Evolutionary conservation across 2,329 filamentous ascomycete genomes (phyloP).

Genomic region (Aspergillus hortae): DNA sequence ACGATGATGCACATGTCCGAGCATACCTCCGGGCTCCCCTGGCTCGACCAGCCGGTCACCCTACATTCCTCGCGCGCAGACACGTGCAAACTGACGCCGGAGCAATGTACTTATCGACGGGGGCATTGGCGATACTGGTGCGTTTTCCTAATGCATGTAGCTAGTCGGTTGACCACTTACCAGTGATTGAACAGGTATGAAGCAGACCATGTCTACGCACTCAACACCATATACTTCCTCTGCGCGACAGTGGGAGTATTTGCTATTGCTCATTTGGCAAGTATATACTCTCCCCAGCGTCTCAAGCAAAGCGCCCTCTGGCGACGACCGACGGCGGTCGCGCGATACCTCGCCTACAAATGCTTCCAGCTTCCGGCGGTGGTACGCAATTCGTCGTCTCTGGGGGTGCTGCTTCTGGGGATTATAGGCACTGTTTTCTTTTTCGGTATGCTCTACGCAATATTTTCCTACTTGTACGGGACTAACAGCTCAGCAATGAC

Average conservation of each 20-base stretch:
- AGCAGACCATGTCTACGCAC: constrained; percentile 52
- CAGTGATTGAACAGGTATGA: constrained; percentile 43
- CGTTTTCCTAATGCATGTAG: neutral
- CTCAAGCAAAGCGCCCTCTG: constrained; percentile 25
- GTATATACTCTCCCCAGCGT: constrained; percentile 24
- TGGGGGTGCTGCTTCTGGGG: constrained; percentile 44
- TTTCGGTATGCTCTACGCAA: constrained; percentile 30
- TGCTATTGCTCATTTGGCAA: constrained; percentile 37
- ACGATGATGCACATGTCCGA: constrained; percentile 16
- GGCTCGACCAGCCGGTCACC: constrained; percentile 30
- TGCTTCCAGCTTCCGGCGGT: constrained; percentile 32
- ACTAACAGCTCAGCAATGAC: constrained; percentile 38
- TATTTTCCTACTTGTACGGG: neutral
- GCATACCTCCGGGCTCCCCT: constrained; percentile 17
- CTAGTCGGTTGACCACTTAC: neutral
- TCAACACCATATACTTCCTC: constrained; percentile 54
- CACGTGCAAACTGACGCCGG: constrained; percentile 25
- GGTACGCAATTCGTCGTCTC: constrained; percentile 43
- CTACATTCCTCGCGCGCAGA: constrained; percentile 29
- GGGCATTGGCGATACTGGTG: constrained; percentile 31
- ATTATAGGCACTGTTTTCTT: constrained; percentile 46
- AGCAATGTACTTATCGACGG: constrained; percentile 27
- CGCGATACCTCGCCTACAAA: constrained; percentile 43
- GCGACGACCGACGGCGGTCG: constrained; percentile 32
- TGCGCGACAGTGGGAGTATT: constrained; percentile 49